phyloP scores from a whole-genome alignment of 78 protist species.

The Guillardia theta region DNA sequence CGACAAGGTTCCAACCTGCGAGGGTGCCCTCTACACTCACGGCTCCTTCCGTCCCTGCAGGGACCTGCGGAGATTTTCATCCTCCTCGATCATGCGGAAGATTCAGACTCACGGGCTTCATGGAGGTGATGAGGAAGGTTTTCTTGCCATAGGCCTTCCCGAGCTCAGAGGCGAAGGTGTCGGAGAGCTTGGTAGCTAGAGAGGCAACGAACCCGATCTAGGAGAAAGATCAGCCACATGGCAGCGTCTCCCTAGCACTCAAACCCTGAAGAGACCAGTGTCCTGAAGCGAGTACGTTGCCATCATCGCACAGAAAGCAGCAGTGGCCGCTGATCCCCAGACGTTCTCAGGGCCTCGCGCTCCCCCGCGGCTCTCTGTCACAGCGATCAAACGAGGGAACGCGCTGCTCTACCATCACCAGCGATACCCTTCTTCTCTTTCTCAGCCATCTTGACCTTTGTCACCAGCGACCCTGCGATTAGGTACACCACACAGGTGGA shows the following conservation, averaged over 20 bases:
- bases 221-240: not conserved
- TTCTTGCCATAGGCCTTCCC: constrained; percentile 50
- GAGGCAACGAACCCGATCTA: constrained; percentile 1
- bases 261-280: not conserved
- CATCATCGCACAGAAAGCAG: not conserved
- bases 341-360: constrained; percentile 47
- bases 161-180: constrained; percentile 11
- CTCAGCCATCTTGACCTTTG: not conserved
- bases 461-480: not conserved
- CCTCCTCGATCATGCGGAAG: not conserved
- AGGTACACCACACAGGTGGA: not conserved
- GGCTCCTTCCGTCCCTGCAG: constrained; percentile 43
- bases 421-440: not conserved
- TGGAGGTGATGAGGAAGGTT: constrained; percentile 27
- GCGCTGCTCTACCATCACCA: not conserved
- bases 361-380: constrained; percentile 47
- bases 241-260: not conserved
- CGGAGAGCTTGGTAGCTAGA: constrained; percentile 28
- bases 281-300: not conserved
- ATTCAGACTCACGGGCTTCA: not conserved
- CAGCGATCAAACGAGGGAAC: not conserved
- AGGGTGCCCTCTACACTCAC: constrained; percentile 42
- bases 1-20: constrained; percentile 4
- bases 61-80: not conserved
- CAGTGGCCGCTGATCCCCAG: constrained; percentile 48